A percentile compares a stretch with the other conserved stretches of the same genome.
phyloP scores from a whole-genome alignment of 305 asterid species.

The Fraxinus floribunda region DNA sequence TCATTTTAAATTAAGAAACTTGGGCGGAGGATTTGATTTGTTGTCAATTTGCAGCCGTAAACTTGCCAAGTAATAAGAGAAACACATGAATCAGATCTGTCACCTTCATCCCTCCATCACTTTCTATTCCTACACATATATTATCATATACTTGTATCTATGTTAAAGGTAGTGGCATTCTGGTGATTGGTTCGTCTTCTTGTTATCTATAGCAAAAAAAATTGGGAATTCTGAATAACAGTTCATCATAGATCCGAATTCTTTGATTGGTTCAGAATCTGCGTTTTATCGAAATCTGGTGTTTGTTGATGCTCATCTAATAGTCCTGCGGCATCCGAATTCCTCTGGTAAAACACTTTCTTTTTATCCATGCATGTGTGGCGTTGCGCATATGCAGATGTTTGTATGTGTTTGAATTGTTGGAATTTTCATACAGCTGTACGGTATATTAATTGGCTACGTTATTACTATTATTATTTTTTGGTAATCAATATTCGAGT shows the following conservation, averaged over 20 bases:
- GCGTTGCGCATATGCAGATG: neutral
- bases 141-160: neutral
- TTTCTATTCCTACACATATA: neutral
- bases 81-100: neutral
- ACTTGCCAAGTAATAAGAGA: neutral
- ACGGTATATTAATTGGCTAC: neutral
- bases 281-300: conserved; percentile 16
- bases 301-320: conserved; percentile 44
- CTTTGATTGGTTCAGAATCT: neutral
- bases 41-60: neutral
- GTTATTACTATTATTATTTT: neutral
- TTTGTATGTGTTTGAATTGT: conserved; percentile 22
- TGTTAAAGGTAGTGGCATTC: neutral
- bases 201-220: neutral
- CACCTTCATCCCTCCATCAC: neutral
- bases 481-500: neutral
- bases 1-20: neutral
- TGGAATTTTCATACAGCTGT: conserved; percentile 1
- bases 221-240: neutral
- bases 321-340: conserved; percentile 24
- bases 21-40: neutral
- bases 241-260: conserved; percentile 24
- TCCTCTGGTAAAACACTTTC: conserved; percentile 22
- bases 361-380: neutral
- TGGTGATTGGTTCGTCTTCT: conserved; percentile 2